Conservation (phyloP, 306 rosid genomes). For the Prosopis cineraria region DNA sequence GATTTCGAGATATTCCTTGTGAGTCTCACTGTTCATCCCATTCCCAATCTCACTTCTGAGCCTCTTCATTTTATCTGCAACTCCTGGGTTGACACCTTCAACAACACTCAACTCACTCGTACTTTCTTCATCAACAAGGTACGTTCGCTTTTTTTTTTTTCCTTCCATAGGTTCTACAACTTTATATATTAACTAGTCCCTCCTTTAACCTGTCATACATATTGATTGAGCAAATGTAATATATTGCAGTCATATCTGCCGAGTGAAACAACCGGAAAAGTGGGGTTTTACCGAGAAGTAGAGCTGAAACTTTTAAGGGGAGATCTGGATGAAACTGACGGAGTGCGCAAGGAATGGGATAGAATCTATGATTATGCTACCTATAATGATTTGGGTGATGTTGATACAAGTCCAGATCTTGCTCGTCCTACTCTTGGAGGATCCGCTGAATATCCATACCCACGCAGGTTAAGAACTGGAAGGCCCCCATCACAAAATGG, state of each 20-base stretch:
- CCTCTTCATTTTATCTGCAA: constrained; percentile 53
- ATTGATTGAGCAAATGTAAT: too few relatives aligned
- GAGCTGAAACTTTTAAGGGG: constrained; percentile 64
- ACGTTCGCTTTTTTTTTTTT: too few relatives aligned
- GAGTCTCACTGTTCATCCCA: not conserved
- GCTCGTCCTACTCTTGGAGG: constrained; percentile 65
- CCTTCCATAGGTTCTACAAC: too few relatives aligned
- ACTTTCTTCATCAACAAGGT: constrained; percentile 77
- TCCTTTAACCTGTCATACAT: too few relatives aligned
- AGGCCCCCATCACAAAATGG: constrained; percentile 36
- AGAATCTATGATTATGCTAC: constrained; percentile 39
- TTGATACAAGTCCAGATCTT: constrained; percentile 25
- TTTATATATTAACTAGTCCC: too few relatives aligned
- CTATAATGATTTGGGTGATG: not conserved
- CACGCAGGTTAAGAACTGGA: constrained; percentile 68
- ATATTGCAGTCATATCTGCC: constrained; percentile 57
- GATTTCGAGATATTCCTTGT: not conserved
- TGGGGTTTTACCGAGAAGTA: constrained; percentile 40
- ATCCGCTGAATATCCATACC: constrained; percentile 49
- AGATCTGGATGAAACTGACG: constrained; percentile 32
- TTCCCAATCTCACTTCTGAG: not conserved
- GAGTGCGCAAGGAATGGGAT: constrained; percentile 65
- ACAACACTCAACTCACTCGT: constrained; percentile 28
- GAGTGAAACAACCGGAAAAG: constrained; percentile 58
- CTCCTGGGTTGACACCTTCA: constrained; percentile 59